Evolutionary conservation across 805 yeast genomes (phyloP).

Genomic region (Candida ascalaphidarum): DNA sequence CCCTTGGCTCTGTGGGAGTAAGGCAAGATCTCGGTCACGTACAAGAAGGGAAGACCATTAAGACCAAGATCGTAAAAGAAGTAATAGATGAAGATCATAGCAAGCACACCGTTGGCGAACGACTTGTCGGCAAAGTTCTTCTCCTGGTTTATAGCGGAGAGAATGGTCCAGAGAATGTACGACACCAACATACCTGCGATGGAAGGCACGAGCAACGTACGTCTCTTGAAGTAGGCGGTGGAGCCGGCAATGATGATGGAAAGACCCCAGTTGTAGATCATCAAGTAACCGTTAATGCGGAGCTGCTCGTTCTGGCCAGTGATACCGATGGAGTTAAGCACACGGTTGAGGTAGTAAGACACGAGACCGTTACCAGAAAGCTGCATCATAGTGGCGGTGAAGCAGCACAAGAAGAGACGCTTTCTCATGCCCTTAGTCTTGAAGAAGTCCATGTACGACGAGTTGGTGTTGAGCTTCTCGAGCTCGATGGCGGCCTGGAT

Average conservation of each 20-base stretch:
- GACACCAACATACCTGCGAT: conserved; percentile 25
- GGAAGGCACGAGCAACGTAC: conserved; percentile 26
- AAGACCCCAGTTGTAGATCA: conserved; percentile 35
- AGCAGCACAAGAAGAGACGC: conserved; percentile 26
- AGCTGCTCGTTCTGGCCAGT: conserved; percentile 37
- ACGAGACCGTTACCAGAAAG: conserved; percentile 46
- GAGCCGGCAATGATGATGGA: conserved; percentile 15
- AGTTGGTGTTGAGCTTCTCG: conserved; percentile 23
- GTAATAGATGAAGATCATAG: conserved; percentile 42
- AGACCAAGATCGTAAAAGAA: conserved; percentile 32
- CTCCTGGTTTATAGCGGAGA: conserved; percentile 38
- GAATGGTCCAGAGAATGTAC: conserved; percentile 34
- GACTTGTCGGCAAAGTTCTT: conserved; percentile 29
- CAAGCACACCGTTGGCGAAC: conserved; percentile 38
- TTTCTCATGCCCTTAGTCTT: conserved; percentile 30
- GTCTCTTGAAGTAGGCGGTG: conserved; percentile 21
- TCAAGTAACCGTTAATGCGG: conserved; percentile 42
- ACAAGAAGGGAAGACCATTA: conserved; percentile 38
- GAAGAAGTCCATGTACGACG: conserved; percentile 32
- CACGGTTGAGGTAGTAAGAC: conserved; percentile 42
- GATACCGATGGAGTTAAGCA: conserved; percentile 45
- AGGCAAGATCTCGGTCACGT: conserved; percentile 35
- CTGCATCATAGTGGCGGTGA: conserved; percentile 32
- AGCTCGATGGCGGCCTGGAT: conserved; percentile 21
- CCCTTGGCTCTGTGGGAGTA: conserved; percentile 35